Evolutionary conservation across 257 asterid species (phyloP).

Genomic region (Eucommia ulmoides): DNA sequence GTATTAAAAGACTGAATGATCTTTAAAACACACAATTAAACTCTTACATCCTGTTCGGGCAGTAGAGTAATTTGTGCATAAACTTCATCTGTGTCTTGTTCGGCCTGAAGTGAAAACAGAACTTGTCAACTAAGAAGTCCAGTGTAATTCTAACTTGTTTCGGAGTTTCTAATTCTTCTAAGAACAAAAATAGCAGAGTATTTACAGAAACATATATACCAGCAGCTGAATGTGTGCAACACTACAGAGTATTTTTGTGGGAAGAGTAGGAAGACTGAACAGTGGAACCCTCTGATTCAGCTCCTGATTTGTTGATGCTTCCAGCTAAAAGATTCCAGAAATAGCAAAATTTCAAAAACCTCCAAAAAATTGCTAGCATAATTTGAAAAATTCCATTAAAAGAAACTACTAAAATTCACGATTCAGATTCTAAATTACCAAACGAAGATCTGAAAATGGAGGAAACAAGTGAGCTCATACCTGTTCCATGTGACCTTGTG

Average conservation of each 20-base stretch:
- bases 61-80: constrained; percentile 39
- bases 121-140: too few relatives aligned
- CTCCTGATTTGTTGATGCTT: constrained; percentile 90
- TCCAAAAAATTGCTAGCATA: not conserved
- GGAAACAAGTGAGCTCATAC: constrained; percentile 10
- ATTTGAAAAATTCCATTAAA: not conserved
- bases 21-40: not conserved
- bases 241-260: constrained; percentile 73
- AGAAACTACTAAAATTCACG: not conserved
- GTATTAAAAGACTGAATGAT: not conserved
- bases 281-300: constrained; percentile 54
- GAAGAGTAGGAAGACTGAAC: constrained; percentile 44
- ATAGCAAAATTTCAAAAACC: not conserved
- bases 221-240: constrained; percentile 50
- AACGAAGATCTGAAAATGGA: constrained; percentile 8
- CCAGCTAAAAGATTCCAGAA: constrained; percentile 49
- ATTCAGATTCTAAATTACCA: not conserved
- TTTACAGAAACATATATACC: constrained; percentile 25
- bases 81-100: constrained; percentile 38
- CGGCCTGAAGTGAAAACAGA: constrained; percentile 23
- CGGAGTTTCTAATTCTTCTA: too few relatives aligned
- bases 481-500: constrained; percentile 34
- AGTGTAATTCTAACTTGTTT: too few relatives aligned
- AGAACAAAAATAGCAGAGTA: not conserved
- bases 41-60: constrained; percentile 34